Evolutionary conservation across 768 basidiomycete genomes (phyloP).

Genomic region (Boletus fagicola): DNA sequence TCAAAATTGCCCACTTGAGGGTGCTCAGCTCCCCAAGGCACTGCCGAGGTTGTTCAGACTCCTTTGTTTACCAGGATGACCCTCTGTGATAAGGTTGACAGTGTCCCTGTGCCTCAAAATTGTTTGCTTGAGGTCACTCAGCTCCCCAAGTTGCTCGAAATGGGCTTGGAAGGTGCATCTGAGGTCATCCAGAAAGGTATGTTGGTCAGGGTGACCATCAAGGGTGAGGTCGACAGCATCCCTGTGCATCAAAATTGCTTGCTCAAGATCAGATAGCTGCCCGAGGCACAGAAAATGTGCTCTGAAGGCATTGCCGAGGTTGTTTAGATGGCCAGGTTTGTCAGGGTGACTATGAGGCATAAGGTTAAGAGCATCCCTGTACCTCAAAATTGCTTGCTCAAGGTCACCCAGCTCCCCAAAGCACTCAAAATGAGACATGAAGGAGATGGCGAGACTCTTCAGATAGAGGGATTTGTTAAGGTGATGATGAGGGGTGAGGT

Average conservation of each 20-base stretch:
- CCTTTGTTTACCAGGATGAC: not conserved
- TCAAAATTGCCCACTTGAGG: not conserved
- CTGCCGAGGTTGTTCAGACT: not conserved
- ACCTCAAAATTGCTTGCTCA: not conserved
- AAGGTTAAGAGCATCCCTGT: not conserved
- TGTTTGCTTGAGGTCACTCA: not conserved
- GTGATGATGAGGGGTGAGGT: not conserved
- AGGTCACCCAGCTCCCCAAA: not conserved
- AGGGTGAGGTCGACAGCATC: not conserved
- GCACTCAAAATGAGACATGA: not conserved
- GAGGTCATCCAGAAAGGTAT: not conserved
- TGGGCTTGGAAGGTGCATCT: not conserved
- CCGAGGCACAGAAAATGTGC: not conserved
- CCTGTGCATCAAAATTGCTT: not conserved
- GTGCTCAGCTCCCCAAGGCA: not conserved
- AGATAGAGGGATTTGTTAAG: not conserved
- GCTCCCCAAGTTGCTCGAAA: not conserved
- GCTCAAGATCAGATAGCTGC: not conserved
- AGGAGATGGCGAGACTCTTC: not conserved
- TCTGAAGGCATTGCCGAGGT: not conserved
- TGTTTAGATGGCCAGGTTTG: not conserved
- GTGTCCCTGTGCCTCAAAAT: not conserved
- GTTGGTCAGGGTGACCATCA: not conserved
- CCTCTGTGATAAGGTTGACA: not conserved
- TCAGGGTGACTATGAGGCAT: not conserved